Percentiles rank a stretch among this genome's conserved stretches.
Conservation (phyloP, 139 green algal species). For the Axilococcus clingmanii region DNA sequence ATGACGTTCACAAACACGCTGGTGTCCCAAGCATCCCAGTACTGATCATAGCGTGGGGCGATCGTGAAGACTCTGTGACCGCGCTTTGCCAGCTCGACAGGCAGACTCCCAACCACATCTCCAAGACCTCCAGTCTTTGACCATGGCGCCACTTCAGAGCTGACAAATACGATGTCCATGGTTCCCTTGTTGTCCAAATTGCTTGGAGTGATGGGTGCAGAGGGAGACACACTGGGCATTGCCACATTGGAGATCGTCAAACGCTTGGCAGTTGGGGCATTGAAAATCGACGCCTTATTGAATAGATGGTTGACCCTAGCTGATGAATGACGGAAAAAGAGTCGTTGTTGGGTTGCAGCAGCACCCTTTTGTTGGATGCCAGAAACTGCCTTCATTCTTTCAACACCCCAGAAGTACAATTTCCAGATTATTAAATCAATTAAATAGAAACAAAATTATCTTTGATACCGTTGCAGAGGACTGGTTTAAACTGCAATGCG, state of each 20-base stretch:
- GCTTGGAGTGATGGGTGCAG: neutral
- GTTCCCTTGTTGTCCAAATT: neutral
- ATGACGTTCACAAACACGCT: slow-evolving; percentile 60
- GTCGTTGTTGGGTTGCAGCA: too few relatives aligned
- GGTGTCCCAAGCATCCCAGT: slow-evolving; percentile 94
- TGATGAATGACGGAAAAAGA: too few relatives aligned
- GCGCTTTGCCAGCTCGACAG: slow-evolving; percentile 34
- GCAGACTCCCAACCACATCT: slow-evolving; percentile 53
- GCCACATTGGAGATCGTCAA: neutral
- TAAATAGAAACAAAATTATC: too few relatives aligned
- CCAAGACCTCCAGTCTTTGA: slow-evolving; percentile 88
- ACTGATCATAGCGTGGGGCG: slow-evolving; percentile 93
- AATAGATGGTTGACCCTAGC: too few relatives aligned
- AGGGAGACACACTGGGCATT: neutral
- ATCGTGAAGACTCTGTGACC: slow-evolving; percentile 95
- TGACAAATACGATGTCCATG: slow-evolving; percentile 39
- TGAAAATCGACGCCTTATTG: too few relatives aligned
- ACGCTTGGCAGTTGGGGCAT: neutral
- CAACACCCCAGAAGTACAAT: too few relatives aligned
- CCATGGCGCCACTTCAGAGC: slow-evolving; percentile 64
- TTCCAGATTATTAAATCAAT: too few relatives aligned
- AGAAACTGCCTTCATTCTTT: too few relatives aligned
- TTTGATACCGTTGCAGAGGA: too few relatives aligned
- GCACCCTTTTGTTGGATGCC: too few relatives aligned
- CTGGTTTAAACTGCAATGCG: too few relatives aligned